phyloP scores from a whole-genome alignment of 768 basidiomycete genomes.

The Mycena vulgaris region DNA sequence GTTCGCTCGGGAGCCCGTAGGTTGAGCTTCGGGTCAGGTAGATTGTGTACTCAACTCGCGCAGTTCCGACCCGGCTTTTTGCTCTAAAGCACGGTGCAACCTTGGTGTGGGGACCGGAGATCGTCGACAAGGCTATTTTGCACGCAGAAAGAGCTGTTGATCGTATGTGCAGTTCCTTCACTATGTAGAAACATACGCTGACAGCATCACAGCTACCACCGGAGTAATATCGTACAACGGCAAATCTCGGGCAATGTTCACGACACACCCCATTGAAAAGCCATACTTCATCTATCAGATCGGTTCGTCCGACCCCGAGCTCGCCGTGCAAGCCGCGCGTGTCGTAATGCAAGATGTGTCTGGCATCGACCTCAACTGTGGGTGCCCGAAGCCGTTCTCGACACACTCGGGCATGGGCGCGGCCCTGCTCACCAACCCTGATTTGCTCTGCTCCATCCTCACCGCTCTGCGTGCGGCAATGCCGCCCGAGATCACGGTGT shows the following conservation, averaged over 20 bases:
- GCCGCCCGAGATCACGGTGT: slow-evolving; percentile 87
- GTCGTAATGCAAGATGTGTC: slow-evolving; percentile 90
- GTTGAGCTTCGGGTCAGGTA: slow-evolving; percentile 49
- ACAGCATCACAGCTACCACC: slow-evolving; percentile 70
- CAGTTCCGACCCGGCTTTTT: slow-evolving; percentile 89
- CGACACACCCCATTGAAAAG: slow-evolving; percentile 95
- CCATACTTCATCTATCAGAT: slow-evolving; percentile 97
- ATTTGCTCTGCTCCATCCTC: slow-evolving; percentile 91
- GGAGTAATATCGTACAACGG: slow-evolving; percentile 93
- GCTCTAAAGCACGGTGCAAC: slow-evolving; percentile 94
- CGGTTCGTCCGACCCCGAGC: slow-evolving; percentile 89
- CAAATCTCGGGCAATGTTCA: slow-evolving; percentile 88
- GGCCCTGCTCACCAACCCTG: slow-evolving; percentile 92
- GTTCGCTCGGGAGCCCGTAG: slow-evolving; percentile 92
- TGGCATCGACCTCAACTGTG: slow-evolving; percentile 97
- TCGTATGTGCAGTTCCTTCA: slow-evolving; percentile 68
- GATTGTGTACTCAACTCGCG: slow-evolving; percentile 32
- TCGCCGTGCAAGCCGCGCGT: slow-evolving; percentile 94
- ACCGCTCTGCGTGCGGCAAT: slow-evolving; percentile 80
- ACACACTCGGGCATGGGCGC: slow-evolving; percentile 97
- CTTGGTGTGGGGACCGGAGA: slow-evolving; percentile 97
- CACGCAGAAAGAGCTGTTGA: slow-evolving; percentile 88
- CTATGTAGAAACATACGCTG: not conserved
- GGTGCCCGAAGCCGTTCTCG: slow-evolving; percentile 97
- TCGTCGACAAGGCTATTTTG: slow-evolving; percentile 95